Evolutionary conservation across 768 basidiomycete species (phyloP).

Genomic region (Lactifluus rugatus): DNA sequence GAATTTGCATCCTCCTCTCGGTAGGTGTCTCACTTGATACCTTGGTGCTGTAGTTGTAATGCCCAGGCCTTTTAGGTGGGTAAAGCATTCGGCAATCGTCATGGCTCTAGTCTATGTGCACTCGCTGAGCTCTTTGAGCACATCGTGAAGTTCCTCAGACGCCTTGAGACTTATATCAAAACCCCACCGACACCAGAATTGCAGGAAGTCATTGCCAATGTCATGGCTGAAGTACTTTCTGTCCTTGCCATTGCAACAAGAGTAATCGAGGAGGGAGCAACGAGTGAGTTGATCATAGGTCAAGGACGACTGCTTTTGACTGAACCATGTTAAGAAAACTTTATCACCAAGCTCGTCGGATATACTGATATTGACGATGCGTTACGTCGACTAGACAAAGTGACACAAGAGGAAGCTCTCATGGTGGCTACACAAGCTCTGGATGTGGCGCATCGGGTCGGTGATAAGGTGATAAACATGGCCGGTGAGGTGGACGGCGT

Average conservation of each 20-base stretch:
- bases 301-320: neutral
- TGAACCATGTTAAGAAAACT: neutral
- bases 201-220: neutral
- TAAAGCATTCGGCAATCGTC: neutral
- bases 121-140: neutral
- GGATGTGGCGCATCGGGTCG: neutral
- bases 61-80: neutral
- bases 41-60: neutral
- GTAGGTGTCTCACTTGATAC: neutral
- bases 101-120: neutral
- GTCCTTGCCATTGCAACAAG: neutral
- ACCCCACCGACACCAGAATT: neutral
- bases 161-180: neutral
- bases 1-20: neutral
- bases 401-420: neutral
- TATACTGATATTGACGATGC: neutral
- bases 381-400: neutral
- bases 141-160: neutral
- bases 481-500: neutral
- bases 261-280: neutral
- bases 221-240: neutral
- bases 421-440: neutral
- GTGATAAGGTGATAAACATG: neutral
- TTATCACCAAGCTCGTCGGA: neutral
- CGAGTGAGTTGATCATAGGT: neutral